Base-by-base conservation (phyloP, 2,329 filamentous ascomycete species). In the Trichophyton schoenleinii region DNA sequence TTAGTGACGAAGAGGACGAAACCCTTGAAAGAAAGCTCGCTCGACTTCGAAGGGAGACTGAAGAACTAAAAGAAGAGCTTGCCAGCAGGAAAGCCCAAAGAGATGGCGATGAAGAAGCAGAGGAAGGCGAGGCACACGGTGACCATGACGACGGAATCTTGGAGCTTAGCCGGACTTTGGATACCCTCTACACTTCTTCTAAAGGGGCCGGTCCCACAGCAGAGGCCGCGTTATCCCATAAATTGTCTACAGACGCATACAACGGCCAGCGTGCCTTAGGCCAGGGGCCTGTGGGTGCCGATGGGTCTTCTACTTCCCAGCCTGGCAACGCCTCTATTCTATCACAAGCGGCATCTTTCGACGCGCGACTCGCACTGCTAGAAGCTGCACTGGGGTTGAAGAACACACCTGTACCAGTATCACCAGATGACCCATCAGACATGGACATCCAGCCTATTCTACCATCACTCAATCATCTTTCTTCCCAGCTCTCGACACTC, bases 271-370 rank as follows among this genome's bases (percentile, higher is more conserved):
- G 31, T 18, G 9, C 58, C 15, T 58, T 60, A 42, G 60, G 62
- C 20, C 18, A 62, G 7, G 38, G 57, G 15, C 4, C n/a, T 8
- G 13, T 20, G 20, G 9, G 15, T 15, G 42, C 3, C 1, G 55
- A 49, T 25, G 41, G 25, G 41, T 58, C 49, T 3, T 46, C 52
- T 9, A 25, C 57, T 11, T 20, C 44, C 48, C 57, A 52, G 49
- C 52, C 60, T 25, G 57, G 64, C 36, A 60, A 49, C 18, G 36
- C 86, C 78, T 52, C 80, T 74, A 58, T 88, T 28, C 79, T 96
- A 41, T 84, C 86, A 38, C 88, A 91, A 72, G 87, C 89, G 5
- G 89, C 91, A 25, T 88, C 94, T 64, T 96, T 99, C 68, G 92
- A 97, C 70, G 81, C 83, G 34, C 84, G 94, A 3, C 82, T 99